Percentiles rank a stretch among this genome's conserved stretches.
These are phyloP conservation scores for Pisolithus albus DNA, from an alignment of 768 basidiomycete species.

Conservation along the genomic window DNA sequence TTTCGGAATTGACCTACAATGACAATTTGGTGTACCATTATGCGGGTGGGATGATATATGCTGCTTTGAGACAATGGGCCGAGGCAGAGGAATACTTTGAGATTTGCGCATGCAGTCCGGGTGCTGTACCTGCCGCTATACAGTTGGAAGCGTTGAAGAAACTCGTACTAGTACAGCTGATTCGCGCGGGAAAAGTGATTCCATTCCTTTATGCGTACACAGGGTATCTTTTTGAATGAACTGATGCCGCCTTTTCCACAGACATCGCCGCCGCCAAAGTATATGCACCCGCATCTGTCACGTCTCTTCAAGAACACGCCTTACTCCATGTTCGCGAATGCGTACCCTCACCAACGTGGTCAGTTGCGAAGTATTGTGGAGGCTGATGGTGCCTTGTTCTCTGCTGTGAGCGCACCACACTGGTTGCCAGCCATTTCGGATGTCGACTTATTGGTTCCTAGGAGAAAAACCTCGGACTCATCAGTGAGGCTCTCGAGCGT, in stretches of 20 bases:
- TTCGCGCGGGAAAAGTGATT: constrained; percentile 64
- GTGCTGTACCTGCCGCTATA: constrained; percentile 50
- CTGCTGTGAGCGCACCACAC: constrained; percentile 34
- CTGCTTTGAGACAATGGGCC: constrained; percentile 56
- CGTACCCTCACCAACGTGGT: constrained; percentile 53
- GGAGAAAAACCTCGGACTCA: constrained; percentile 71
- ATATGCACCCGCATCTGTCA: constrained; percentile 51
- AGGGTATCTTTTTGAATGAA: not conserved
- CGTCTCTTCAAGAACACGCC: constrained; percentile 62
- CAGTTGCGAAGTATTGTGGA: constrained; percentile 41
- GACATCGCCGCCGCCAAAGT: constrained; percentile 58
- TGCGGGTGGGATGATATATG: constrained; percentile 62
- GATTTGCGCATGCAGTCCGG: constrained; percentile 63
- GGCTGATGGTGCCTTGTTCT: constrained; percentile 50
- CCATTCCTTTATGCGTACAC: not conserved
- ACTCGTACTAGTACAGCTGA: constrained; percentile 69
- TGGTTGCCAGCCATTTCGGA: not conserved
- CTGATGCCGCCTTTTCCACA: constrained; percentile 1
- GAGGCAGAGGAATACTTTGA: constrained; percentile 77
- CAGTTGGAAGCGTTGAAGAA: constrained; percentile 89
- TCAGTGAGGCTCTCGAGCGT: constrained; percentile 57
- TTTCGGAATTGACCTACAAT: constrained; percentile 66
- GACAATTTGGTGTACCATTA: constrained; percentile 87
- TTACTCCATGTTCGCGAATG: constrained; percentile 56
- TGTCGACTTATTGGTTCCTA: constrained; percentile 18